These are phyloP conservation scores for Cyberlindnera nakhonratchasimensis DNA, from an alignment of 805 yeast genomes.

Conservation along the genomic window DNA sequence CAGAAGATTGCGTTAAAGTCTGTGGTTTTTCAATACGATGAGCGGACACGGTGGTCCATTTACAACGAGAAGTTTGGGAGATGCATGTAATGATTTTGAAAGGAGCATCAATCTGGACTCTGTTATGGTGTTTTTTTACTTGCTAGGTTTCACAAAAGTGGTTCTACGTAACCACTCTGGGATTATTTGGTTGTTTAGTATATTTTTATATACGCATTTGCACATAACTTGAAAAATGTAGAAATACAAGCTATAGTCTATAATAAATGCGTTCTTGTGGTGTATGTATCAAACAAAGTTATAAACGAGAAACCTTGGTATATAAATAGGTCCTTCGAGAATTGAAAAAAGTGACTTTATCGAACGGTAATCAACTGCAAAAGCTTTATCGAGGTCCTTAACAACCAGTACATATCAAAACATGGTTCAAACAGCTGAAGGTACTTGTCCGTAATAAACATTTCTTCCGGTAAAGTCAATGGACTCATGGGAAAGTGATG, in stretches of 20 bases:
- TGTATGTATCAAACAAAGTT: slow-evolving; percentile 3
- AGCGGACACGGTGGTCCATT: neutral
- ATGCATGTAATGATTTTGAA: neutral
- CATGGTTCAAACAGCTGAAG: too few relatives aligned
- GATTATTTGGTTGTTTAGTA: slow-evolving; percentile 4
- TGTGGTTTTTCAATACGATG: neutral
- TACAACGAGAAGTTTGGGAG: neutral
- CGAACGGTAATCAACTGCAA: too few relatives aligned
- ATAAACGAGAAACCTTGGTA: neutral
- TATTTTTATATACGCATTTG: neutral
- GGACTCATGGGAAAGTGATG: too few relatives aligned
- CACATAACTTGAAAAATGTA: neutral
- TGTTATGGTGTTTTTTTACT: neutral
- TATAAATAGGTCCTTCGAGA: neutral
- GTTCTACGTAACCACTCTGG: neutral
- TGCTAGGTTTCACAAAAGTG: neutral
- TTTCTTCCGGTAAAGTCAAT: too few relatives aligned
- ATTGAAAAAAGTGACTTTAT: too few relatives aligned
- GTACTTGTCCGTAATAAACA: too few relatives aligned
- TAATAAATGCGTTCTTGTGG: too few relatives aligned
- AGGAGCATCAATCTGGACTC: slow-evolving; percentile 1
- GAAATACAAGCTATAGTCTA: neutral
- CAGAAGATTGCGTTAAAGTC: slow-evolving; percentile 81
- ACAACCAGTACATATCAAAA: too few relatives aligned
- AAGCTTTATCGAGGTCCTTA: too few relatives aligned